Evolutionary conservation across 2,329 filamentous ascomycete species (phyloP).

Genomic region (Sclerotinia trifoliorum): DNA sequence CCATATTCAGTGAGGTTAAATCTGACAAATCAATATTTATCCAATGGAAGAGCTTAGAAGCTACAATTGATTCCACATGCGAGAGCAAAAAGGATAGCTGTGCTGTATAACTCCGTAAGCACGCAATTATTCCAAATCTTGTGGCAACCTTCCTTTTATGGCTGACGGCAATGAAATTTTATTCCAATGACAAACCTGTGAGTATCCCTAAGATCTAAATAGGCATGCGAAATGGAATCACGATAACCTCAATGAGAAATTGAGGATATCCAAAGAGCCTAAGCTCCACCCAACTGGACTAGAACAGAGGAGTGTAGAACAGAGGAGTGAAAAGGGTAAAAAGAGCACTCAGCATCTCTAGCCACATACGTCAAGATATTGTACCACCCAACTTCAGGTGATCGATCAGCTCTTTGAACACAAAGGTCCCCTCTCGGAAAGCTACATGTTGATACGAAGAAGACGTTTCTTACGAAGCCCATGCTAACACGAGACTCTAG

Average conservation of each 20-base stretch:
- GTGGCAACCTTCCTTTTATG: conserved; percentile 1
- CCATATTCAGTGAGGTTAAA: not conserved
- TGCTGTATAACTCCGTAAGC: not conserved
- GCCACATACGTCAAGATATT: not conserved
- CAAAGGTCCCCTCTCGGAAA: conserved; percentile 1
- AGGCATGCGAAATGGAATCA: not conserved
- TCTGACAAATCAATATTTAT: conserved; percentile 13
- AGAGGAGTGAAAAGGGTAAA: not conserved
- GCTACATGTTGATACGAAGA: not conserved
- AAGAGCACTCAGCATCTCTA: not conserved
- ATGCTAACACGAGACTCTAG: conserved; percentile 1
- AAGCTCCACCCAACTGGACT: not conserved
- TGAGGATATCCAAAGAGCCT: too few species aligned
- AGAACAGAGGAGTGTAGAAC: not conserved
- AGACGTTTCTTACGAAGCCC: not conserved
- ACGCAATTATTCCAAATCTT: conserved; percentile 8
- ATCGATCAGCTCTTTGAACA: not conserved
- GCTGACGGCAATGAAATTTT: conserved; percentile 2
- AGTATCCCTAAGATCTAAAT: not conserved
- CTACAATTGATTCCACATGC: conserved; percentile 2
- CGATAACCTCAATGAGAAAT: not conserved
- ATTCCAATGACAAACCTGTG: not conserved
- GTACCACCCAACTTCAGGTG: not conserved
- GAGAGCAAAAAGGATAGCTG: not conserved
- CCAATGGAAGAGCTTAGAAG: conserved; percentile 7